Conservation (phyloP, 345 rosid genomes). For the Melaleuca alternifolia region DNA sequence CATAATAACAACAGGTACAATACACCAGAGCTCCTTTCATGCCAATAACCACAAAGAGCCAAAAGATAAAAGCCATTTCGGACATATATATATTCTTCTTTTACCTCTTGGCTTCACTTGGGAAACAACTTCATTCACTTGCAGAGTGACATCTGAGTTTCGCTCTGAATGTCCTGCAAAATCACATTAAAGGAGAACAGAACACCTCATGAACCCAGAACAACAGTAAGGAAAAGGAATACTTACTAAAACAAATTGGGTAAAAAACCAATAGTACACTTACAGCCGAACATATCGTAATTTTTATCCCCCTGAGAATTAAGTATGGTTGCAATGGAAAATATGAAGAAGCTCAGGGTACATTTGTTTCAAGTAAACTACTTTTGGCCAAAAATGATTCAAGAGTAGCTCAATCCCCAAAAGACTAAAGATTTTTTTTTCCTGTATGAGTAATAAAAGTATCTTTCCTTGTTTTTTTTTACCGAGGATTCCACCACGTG, state of each 20-base stretch:
- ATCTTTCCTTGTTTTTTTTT: not conserved
- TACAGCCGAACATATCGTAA: not conserved
- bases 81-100: not conserved
- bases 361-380: not conserved
- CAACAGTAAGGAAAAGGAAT: not conserved
- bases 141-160: constrained; percentile 1
- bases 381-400: not conserved
- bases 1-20: not conserved
- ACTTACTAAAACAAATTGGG: not conserved
- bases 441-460: not conserved
- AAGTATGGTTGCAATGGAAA: not conserved
- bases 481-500: no score
- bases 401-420: not conserved
- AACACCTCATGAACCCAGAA: not conserved
- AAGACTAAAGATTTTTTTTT: not conserved
- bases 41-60: not conserved
- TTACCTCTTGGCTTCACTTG: constrained; percentile 17
- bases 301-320: not conserved
- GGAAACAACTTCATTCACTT: constrained; percentile 13
- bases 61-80: not conserved
- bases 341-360: not conserved
- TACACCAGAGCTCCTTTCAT: not conserved
- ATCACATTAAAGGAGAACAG: not conserved
- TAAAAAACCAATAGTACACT: not conserved
- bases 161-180: constrained; percentile 13